Base-by-base conservation (phyloP, 2,329 filamentous ascomycete species). In the Penicillium janthinellum region DNA sequence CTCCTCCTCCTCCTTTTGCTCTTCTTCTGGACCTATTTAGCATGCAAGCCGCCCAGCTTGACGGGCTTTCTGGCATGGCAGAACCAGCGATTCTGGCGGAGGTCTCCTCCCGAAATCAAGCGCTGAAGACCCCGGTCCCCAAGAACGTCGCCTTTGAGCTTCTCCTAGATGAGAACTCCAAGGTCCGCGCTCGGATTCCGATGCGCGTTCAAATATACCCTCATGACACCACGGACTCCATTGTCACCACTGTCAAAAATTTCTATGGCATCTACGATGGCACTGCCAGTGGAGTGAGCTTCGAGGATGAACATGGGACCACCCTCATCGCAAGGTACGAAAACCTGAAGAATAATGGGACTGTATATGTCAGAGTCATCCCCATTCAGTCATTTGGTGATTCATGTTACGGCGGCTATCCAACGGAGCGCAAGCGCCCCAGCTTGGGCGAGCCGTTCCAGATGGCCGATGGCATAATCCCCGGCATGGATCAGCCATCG, bases 191-290 rank as follows among this genome's bases (percentile, higher is more conserved):
- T 67, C 82, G 86, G 61, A 83, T 88, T 54, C 86, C 86, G 12
- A 87, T 89, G 83, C 81, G 86, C 66, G 86, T 89, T 47, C 90
- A 96, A 72, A 97, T 99, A 68, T 96, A 90, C 72, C 91, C 91
- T 49, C 93, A 98, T 77, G 95, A 99, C 81, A 93, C 91, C 54
- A 98, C 94, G 22, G 94, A 98, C 74, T 97, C 93, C 38, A 99
- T 99, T 79, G 91, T 98, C 65, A 95, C 92, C 14, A 98, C 95
- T 1, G 94, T 98, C 73, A 98, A 96, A 84, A 98, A 97, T 82
- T 98, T 98, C 81, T 98, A 96, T 75, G 95, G 95, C 62, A 85
- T 99, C 67, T 97, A 97, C 76, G 91, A 94, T 66, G 88, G 86
- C 63, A 85, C 86, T 68, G 87, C 86, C 67, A 89, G 89, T 74